Evolutionary conservation across 768 basidiomycete species (phyloP), one percentile per base, ranked within the genome.

Genomic region (Boletus reticulatus): DNA sequence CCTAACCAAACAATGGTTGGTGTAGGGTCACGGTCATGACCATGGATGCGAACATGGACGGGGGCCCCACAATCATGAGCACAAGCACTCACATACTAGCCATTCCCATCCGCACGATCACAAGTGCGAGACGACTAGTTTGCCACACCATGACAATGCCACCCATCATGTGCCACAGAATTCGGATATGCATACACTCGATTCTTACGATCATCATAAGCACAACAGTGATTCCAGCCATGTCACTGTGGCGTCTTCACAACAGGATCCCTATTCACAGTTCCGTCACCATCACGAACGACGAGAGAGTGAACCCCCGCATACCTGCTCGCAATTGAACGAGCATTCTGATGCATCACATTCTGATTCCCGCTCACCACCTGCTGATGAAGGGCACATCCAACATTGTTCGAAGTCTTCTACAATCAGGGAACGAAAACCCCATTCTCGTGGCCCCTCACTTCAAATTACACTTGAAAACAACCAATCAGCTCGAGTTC

Each of bases 391-490:
- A 22, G 58, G 47, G 29, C 60, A 62, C 24, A 44, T 31, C 27
- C 52, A 60, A 27, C 50, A 53, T 7, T 31, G 14, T 50, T 29
- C 52, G 17, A 58, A 54, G 27, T 43, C 48, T 48, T 64, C 60
- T 48, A 57, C 52, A 53, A 60, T 68, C 34, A 66, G 69, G 53
- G 64, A 65, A 43, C 66, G 65, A 41, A 74, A 73, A 54, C 73
- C 75, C 19, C 72, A 74, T 51, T 77, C 72, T 56, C 70, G 67
- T 36, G 76, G 76, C 13, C 64, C 76, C n/a, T 72, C 78, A 20
- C 69, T 81, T 24, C 70, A 75, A 54, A 66, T 76, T 39, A 63
- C 73, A 36, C 58, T 62, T n/a, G 63, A 57, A 58, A 67, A 36
- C 48, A 59, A 57, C 46, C 60, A 50, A 45, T 29, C 61, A 56